phyloP scores from a whole-genome alignment of 1,284 basidiomycete genomes.

The Tetrapyrgos nigripes region DNA sequence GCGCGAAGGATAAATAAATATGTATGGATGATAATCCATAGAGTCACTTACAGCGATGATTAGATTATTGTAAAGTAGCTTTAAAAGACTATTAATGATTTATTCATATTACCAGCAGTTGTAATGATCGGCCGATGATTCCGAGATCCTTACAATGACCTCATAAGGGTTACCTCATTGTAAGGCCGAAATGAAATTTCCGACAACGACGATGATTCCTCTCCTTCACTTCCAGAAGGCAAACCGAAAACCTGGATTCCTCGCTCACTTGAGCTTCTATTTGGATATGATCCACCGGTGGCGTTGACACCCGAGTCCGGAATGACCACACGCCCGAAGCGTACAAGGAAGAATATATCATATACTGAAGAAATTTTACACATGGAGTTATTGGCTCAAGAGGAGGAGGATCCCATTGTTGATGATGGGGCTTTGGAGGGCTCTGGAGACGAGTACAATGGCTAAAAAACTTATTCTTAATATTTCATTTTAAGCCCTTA shows the following conservation, averaged over 20 bases:
- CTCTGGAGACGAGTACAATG: constrained; percentile 1
- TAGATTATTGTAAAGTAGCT: too few species aligned
- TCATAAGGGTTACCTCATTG: too few species aligned
- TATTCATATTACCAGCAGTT: too few species aligned
- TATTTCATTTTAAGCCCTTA: neutral
- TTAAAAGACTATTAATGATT: too few species aligned
- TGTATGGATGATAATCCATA: too few species aligned
- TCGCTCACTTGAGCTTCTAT: neutral
- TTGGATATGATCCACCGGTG: constrained; percentile 1
- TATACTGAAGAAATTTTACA: constrained; percentile 1
- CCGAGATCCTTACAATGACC: too few species aligned
- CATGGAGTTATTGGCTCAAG: constrained; percentile 5
- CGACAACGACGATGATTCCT: too few species aligned
- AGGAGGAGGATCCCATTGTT: neutral
- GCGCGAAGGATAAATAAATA: too few species aligned
- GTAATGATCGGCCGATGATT: too few species aligned
- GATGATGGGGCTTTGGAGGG: constrained; percentile 5
- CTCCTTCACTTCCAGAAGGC: constrained; percentile 1
- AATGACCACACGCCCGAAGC: neutral
- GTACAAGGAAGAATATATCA: neutral
- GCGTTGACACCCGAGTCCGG: neutral
- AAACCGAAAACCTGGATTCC: neutral
- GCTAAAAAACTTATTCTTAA: neutral
- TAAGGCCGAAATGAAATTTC: too few species aligned
- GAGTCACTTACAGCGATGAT: too few species aligned